Evolutionary conservation across 352 stramenopile genomes (phyloP).

Genomic region (Pythium inflatum): DNA sequence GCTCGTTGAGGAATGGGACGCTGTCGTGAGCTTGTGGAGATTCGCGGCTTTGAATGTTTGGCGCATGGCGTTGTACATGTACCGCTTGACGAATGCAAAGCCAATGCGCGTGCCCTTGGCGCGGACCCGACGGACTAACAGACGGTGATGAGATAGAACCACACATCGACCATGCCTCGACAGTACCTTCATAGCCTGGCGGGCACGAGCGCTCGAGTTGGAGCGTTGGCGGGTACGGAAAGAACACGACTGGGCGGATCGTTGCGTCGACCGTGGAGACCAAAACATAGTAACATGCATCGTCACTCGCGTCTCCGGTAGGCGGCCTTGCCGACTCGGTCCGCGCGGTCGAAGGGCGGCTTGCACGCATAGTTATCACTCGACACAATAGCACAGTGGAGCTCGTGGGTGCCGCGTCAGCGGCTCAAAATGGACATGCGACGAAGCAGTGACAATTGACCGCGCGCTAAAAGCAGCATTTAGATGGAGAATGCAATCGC

Average conservation of each 20-base stretch:
- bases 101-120: conserved; percentile 42
- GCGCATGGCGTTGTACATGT: conserved; percentile 79
- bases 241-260: conserved; percentile 53
- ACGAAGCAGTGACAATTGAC: conserved; percentile 1
- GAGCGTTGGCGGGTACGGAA: conserved; percentile 55
- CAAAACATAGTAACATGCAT: conserved; percentile 46
- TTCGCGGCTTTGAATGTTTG: conserved; percentile 55
- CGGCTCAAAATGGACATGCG: background rate
- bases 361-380: too few relatives aligned
- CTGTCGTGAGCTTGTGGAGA: conserved; percentile 40
- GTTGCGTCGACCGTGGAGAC: conserved; percentile 54
- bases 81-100: conserved; percentile 70
- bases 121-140: conserved; percentile 39
- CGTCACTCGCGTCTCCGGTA: background rate
- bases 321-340: background rate
- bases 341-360: too few relatives aligned
- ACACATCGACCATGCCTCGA: background rate
- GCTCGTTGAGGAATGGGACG: conserved; percentile 26
- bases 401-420: too few relatives aligned
- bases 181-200: conserved; percentile 61
- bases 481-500: too few relatives aligned
- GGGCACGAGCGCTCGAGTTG: conserved; percentile 51
- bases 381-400: too few relatives aligned
- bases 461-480: background rate
- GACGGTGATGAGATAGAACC: background rate